A percentile compares a stretch with the other conserved stretches of the same genome.
phyloP scores from a whole-genome alignment of 331 rosid species.

The Saraca asoca region DNA sequence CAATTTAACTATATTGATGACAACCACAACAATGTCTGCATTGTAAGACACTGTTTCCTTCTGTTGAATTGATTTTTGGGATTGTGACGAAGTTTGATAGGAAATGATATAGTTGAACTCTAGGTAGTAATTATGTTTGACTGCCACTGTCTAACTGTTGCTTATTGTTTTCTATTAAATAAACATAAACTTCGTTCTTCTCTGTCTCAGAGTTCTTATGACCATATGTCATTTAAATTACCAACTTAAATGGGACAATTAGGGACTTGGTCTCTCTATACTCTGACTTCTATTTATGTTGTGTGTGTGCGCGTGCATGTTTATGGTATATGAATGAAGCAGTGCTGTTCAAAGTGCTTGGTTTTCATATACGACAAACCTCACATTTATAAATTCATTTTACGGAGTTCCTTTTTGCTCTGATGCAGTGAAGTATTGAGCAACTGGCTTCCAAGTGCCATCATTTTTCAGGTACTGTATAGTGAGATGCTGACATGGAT shows the following conservation, averaged over 20 bases:
- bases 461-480: constrained; percentile 71
- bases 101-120: neutral
- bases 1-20: constrained; percentile 67
- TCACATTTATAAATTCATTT: constrained; percentile 10
- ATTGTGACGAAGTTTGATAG: neutral
- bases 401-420: constrained; percentile 10
- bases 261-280: no score
- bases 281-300: no score
- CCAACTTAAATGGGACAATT: no score
- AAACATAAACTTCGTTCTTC: no score
- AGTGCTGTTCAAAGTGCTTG: no score
- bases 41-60: constrained; percentile 51
- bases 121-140: no score
- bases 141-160: no score
- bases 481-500: constrained; percentile 3
- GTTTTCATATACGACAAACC: neutral
- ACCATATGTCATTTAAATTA: no score
- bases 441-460: constrained; percentile 66
- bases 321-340: no score
- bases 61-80: neutral
- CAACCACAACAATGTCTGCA: constrained; percentile 78
- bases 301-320: no score
- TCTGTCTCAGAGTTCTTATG: no score
- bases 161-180: no score
- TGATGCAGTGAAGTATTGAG: constrained; percentile 75